These are phyloP conservation scores for Amylostereum chailletii DNA, from an alignment of 1,284 basidiomycete genomes.

Conservation along the genomic window DNA sequence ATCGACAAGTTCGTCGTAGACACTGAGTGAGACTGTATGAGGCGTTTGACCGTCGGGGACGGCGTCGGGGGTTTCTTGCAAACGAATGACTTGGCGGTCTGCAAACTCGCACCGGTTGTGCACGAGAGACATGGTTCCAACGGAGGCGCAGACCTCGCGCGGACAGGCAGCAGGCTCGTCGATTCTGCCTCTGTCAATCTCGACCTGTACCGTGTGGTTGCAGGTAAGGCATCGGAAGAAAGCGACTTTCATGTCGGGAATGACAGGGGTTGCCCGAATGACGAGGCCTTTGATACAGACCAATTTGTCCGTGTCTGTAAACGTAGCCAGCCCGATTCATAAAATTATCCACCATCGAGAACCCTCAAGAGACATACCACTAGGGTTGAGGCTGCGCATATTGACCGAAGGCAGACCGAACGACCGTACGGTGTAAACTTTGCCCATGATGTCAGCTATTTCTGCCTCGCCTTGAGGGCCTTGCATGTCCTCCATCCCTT, in stretches of 20 bases:
- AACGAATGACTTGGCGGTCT: constrained; percentile 89
- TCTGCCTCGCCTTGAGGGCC: constrained; percentile 70
- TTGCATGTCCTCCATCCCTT: constrained; percentile 59
- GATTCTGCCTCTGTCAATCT: constrained; percentile 95
- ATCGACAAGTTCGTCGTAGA: constrained; percentile 97
- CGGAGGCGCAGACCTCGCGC: constrained; percentile 81
- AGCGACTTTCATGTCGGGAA: constrained; percentile 97
- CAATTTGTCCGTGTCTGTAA: constrained; percentile 89
- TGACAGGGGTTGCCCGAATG: constrained; percentile 94
- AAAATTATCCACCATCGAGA: not conserved
- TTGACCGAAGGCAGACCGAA: constrained; percentile 80
- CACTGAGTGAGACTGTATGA: constrained; percentile 91
- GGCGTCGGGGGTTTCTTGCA: constrained; percentile 96
- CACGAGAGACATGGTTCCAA: constrained; percentile 89
- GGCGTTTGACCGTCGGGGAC: constrained; percentile 98
- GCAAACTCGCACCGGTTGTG: constrained; percentile 97
- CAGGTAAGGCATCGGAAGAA: constrained; percentile 98
- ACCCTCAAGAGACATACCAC: constrained; percentile 41
- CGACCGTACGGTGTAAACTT: constrained; percentile 87
- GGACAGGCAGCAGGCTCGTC: constrained; percentile 89
- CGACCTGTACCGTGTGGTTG: constrained; percentile 89
- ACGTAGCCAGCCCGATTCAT: constrained; percentile 1
- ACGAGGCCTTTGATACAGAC: constrained; percentile 94
- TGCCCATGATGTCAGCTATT: constrained; percentile 69
- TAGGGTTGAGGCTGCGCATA: constrained; percentile 88